Evolutionary conservation across 768 basidiomycete genomes (phyloP).

Genomic region (Rhizopogon vulgaris): DNA sequence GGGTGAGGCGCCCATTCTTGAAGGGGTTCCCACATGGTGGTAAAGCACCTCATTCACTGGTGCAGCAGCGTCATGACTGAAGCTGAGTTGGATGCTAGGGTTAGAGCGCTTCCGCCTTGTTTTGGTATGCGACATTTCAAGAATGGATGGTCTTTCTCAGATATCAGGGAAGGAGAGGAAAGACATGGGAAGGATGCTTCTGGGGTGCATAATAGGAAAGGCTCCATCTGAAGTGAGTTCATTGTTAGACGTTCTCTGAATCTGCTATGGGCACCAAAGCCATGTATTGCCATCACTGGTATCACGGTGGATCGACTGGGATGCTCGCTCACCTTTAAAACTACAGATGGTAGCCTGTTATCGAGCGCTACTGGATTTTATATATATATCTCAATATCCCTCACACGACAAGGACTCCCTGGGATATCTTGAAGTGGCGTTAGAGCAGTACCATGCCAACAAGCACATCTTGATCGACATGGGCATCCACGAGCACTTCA

Average conservation of each 20-base stretch:
- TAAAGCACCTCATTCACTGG: no score
- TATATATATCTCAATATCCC: slow-evolving; percentile 31
- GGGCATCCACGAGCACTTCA: slow-evolving; percentile 27
- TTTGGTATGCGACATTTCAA: slow-evolving; percentile 28
- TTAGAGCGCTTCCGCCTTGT: slow-evolving; percentile 9
- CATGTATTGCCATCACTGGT: no score
- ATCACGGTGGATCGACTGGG: no score
- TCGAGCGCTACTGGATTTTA: slow-evolving; percentile 32
- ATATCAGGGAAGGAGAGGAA: slow-evolving; percentile 40
- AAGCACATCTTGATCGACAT: slow-evolving; percentile 30
- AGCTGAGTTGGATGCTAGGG: slow-evolving; percentile 10
- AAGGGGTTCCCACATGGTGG: no score
- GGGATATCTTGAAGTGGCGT: slow-evolving; percentile 15
- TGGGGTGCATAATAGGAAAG: no score
- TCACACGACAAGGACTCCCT: slow-evolving; percentile 27
- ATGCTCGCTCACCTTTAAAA: no score
- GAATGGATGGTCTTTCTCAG: slow-evolving; percentile 36
- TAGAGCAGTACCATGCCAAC: slow-evolving; percentile 28
- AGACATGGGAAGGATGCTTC: slow-evolving; percentile 15
- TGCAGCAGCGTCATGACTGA: not conserved
- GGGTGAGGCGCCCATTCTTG: no score
- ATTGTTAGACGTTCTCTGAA: no score
- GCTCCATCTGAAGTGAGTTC: no score
- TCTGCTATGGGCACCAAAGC: no score
- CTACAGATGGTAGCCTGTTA: no score